Evolutionary conservation across 306 rosid species (phyloP).

Genomic region (Aeschynomene evenia): DNA sequence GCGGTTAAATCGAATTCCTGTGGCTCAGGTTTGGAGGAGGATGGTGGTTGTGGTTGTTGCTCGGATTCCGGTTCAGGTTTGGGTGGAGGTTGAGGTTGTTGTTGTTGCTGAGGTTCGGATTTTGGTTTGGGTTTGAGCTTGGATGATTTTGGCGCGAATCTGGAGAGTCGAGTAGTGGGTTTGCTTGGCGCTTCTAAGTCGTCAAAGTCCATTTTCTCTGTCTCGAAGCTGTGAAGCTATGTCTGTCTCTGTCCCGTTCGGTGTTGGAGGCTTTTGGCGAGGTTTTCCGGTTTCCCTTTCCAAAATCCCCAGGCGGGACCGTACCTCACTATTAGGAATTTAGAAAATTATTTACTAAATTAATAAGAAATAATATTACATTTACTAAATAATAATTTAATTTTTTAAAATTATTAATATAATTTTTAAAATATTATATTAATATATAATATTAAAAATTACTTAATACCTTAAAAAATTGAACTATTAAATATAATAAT

Average conservation of each 20-base stretch:
- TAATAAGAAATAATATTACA: too few species aligned
- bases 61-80: conserved; percentile 30
- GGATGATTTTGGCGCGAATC: conserved; percentile 66
- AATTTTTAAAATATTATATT: too few species aligned
- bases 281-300: background rate
- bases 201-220: conserved; percentile 64
- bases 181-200: conserved; percentile 54
- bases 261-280: background rate
- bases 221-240: background rate
- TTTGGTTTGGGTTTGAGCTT: conserved; percentile 58
- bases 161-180: conserved; percentile 51
- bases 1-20: conserved; percentile 23
- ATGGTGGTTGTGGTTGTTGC: background rate
- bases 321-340: background rate
- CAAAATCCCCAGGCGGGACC: background rate
- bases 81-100: conserved; percentile 18
- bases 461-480: too few species aligned
- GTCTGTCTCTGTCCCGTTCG: background rate
- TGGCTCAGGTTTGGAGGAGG: conserved; percentile 43
- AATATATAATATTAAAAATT: too few species aligned
- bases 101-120: conserved; percentile 15
- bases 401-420: too few species aligned
- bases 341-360: too few species aligned
- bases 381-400: too few species aligned
- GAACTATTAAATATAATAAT: too few species aligned